phyloP scores from a whole-genome alignment of 805 yeast species.

The Jamesozyma hellenica region DNA sequence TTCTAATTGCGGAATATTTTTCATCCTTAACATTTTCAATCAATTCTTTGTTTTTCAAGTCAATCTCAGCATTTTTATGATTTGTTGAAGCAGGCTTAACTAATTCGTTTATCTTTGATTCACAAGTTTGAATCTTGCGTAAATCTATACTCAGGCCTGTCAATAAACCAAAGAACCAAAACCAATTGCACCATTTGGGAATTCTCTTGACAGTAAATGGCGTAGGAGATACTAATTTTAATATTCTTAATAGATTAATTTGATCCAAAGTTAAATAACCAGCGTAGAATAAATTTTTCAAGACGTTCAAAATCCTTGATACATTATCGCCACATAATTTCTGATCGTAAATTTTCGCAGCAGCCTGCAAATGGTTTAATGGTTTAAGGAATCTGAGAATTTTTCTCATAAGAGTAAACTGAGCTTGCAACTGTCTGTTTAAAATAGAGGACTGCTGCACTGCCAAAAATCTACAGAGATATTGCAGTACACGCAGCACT shows the following conservation, averaged over 20 bases:
- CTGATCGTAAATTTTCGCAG: conserved; percentile 56
- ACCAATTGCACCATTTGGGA: conserved; percentile 51
- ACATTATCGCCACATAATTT: conserved; percentile 50
- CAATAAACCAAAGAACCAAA: conserved; percentile 67
- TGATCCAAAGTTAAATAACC: conserved; percentile 57
- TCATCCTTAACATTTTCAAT: conserved; percentile 31
- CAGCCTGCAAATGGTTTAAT: conserved; percentile 57
- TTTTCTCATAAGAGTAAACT: conserved; percentile 67
- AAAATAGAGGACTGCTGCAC: conserved; percentile 41
- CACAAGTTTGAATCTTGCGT: conserved; percentile 41
- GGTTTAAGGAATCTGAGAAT: conserved; percentile 80
- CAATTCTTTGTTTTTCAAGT: conserved; percentile 5
- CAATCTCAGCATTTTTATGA: background rate
- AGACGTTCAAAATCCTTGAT: conserved; percentile 23
- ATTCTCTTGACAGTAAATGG: conserved; percentile 37
- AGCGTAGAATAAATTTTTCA: conserved; percentile 52
- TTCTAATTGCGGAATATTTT: conserved; percentile 43
- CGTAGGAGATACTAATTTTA: conserved; percentile 42
- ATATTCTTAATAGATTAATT: conserved; percentile 42
- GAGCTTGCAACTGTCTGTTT: conserved; percentile 47
- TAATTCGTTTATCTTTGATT: background rate
- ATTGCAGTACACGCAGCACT: conserved; percentile 48
- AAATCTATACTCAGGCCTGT: conserved; percentile 53
- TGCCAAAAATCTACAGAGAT: conserved; percentile 63
- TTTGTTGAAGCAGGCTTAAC: background rate